Conservation (phyloP, 2,329 filamentous ascomycete species). For the Westerdykella aurantiaca region DNA sequence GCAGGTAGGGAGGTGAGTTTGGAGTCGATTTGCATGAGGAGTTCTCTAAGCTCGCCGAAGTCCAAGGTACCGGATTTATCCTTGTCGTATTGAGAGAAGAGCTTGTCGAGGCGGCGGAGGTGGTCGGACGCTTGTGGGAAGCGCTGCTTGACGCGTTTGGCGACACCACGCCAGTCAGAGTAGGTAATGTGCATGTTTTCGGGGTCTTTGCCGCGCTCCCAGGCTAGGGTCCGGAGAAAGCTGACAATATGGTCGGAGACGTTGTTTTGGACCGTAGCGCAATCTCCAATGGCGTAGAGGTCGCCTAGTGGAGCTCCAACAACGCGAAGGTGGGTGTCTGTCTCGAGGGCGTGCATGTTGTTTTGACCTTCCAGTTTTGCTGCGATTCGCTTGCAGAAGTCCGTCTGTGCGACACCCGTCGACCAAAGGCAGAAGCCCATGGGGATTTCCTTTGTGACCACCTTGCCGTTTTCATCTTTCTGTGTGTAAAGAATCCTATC, state of each 20-base stretch:
- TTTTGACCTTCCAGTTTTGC: constrained; percentile 72
- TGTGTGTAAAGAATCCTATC: constrained; percentile 90
- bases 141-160: constrained; percentile 73
- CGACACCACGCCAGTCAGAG: constrained; percentile 79
- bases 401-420: constrained; percentile 82
- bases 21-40: constrained; percentile 85
- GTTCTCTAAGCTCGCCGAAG: constrained; percentile 83
- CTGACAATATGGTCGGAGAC: constrained; percentile 83
- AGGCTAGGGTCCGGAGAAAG: constrained; percentile 83
- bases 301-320: constrained; percentile 86
- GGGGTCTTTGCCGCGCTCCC: constrained; percentile 86
- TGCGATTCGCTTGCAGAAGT: constrained; percentile 71
- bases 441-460: constrained; percentile 85
- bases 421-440: constrained; percentile 98
- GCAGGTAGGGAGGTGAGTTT: constrained; percentile 93
- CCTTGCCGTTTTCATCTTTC: constrained; percentile 63
- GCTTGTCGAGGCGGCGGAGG: constrained; percentile 79
- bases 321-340: constrained; percentile 84
- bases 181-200: constrained; percentile 84
- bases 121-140: constrained; percentile 90
- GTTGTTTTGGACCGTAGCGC: constrained; percentile 95
- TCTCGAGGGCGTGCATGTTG: constrained; percentile 88
- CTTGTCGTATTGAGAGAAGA: constrained; percentile 88
- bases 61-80: constrained; percentile 91
- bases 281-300: constrained; percentile 95